Percentiles rank a stretch among this genome's conserved stretches.
These are phyloP conservation scores for Heliocybe sulcata DNA, from an alignment of 1,284 basidiomycete genomes.

Conservation along the genomic window DNA sequence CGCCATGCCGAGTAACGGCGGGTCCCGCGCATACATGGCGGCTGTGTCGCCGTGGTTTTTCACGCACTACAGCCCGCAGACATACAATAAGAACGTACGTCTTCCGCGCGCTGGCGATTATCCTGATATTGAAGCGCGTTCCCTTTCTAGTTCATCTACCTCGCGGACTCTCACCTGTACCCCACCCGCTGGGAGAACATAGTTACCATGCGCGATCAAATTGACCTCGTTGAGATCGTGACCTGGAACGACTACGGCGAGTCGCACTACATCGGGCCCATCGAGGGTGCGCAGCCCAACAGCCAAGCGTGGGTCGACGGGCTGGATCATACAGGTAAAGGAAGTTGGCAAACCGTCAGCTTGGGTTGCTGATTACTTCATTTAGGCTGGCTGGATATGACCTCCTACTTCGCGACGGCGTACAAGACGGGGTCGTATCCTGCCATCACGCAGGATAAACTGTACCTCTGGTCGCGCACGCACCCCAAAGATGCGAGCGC, in stretches of 20 bases:
- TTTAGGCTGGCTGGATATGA: constrained; percentile 57
- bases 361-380: background rate
- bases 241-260: constrained; percentile 33
- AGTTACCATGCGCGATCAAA: constrained; percentile 47
- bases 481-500: constrained; percentile 53
- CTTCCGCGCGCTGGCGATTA: background rate
- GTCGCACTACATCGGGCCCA: constrained; percentile 44
- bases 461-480: constrained; percentile 71
- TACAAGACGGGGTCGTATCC: constrained; percentile 75
- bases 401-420: constrained; percentile 62
- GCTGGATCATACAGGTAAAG: constrained; percentile 32
- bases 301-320: constrained; percentile 27
- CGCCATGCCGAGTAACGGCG: constrained; percentile 13
- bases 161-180: constrained; percentile 63
- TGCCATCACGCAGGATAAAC: constrained; percentile 51
- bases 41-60: constrained; percentile 57
- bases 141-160: constrained; percentile 30
- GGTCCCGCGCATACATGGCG: constrained; percentile 17
- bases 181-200: constrained; percentile 70
- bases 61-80: constrained; percentile 61
- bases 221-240: constrained; percentile 38
- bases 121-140: background rate
- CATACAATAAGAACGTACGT: constrained; percentile 78
- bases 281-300: constrained; percentile 56
- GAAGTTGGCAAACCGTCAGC: background rate